Base-by-base conservation (phyloP, 345 rosid species). In the Bruguiera sexangula region DNA sequence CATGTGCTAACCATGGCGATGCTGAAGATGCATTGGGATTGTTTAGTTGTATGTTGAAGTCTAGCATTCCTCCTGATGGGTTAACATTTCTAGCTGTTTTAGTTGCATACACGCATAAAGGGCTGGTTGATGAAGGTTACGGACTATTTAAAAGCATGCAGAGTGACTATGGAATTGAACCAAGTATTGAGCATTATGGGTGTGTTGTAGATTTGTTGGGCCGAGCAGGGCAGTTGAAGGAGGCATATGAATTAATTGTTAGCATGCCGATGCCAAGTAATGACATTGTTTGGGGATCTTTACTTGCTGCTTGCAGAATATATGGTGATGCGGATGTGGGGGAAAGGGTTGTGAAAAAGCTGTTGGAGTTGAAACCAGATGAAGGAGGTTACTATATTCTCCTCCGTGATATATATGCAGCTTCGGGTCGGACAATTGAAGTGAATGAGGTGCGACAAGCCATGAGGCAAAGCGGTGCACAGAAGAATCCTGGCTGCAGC, bases 101-200 rank as follows among this genome's bases (percentile, higher is more conserved):
- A 24, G 70, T 56, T 61, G 80, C 78, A 0, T 73, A 63, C 54
- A 63, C 69, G 8, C 80, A 59, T 19, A 68, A 68, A 54, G 76
- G 77, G 13, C 69, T 67, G 71, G 80, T 69, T 21, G 75, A 75
- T 64, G 83, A 80, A 66, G 83, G 83, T 20, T 73, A 69, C 56
- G 64, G 60, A 20, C 73, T 79, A 36, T 68, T 71, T 18, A 36
- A 71, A 34, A 63, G 46, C 68, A 71, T 71, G 75, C 56, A 71
- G 58, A 39, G 32, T 34, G 69, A 71, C 46, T 55, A 37, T n/a
- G 69, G 69, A 71, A 56, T 71, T 63, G 62, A 63, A 56, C 43
- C 75, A 55, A 71, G 50, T 29, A 19, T 71, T 21, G 68, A 71
- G 54, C 75, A 71, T 71, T 63, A 71, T 16, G 63, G 75, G 6